Evolutionary conservation across 495 filamentous ascomycete species (phyloP).

Genomic region (Aspergillus cristatus): DNA sequence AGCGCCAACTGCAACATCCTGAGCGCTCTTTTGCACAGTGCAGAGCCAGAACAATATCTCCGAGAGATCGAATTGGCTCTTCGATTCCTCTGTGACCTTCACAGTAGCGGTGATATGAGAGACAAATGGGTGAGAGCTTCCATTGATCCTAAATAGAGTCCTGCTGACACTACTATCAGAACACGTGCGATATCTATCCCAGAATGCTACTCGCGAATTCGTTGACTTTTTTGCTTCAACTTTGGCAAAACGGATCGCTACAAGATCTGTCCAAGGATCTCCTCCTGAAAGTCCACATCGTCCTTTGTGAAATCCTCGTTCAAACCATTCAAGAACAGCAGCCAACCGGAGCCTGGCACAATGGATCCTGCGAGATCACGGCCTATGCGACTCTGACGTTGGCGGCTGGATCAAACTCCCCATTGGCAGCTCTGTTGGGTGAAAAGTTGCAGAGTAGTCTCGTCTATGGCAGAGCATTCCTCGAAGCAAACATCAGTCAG

Average conservation of each 20-base stretch:
- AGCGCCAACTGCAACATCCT: constrained; percentile 35
- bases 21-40: constrained; percentile 22
- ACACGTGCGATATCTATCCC: too few species aligned
- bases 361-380: constrained; percentile 12
- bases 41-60: constrained; percentile 6
- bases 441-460: neutral
- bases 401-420: neutral
- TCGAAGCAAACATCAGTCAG: neutral
- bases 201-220: constrained; percentile 8
- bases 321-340: constrained; percentile 5
- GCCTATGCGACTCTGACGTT: constrained; percentile 6
- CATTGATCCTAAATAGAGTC: too few species aligned
- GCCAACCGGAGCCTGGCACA: constrained; percentile 21
- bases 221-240: constrained; percentile 1
- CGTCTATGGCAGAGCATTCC: neutral
- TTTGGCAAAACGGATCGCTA: neutral
- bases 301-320: neutral
- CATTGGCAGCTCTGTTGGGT: neutral
- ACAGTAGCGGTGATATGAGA: constrained; percentile 1
- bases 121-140: constrained; percentile 10
- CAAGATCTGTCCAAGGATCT: neutral
- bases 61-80: constrained; percentile 12
- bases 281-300: neutral
- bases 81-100: constrained; percentile 14
- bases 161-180: too few species aligned